These are phyloP conservation scores for Neopestalotiopsis clavispora DNA, from an alignment of 2,329 filamentous ascomycete genomes.

Conservation along the genomic window DNA sequence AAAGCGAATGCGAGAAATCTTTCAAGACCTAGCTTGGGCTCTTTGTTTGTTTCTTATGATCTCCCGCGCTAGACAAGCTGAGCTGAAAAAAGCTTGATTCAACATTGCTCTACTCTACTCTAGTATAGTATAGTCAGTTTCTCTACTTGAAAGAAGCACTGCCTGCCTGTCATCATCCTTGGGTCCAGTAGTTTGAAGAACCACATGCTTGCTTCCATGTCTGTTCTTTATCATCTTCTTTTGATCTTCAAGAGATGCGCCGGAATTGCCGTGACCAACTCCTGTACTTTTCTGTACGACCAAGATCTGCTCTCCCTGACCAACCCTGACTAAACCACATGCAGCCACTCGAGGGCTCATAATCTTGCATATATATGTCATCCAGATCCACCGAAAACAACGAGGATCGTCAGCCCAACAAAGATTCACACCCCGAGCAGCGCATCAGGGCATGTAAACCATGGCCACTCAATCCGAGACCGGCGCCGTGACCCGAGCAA, in stretches of 20 bases:
- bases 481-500: neutral
- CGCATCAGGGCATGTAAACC: neutral
- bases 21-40: neutral
- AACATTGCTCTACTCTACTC: neutral
- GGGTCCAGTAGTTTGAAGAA: no score
- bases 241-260: no score
- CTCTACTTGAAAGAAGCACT: neutral
- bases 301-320: neutral
- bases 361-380: neutral
- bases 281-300: no score
- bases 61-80: neutral
- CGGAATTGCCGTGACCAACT: no score
- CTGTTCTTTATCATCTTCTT: neutral
- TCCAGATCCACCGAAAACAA: neutral
- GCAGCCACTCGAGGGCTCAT: neutral
- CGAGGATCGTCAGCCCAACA: neutral
- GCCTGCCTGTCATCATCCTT: neutral
- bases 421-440: neutral
- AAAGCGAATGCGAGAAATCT: neutral
- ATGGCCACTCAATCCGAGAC: constrained; percentile 1
- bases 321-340: neutral
- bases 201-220: neutral
- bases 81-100: constrained; percentile 1
- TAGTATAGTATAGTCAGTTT: neutral
- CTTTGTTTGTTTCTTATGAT: no score